Percentiles rank a stretch among this genome's conserved stretches.
Conservation (phyloP, 164 flowering plant genomes). For the Annona squamosa region DNA sequence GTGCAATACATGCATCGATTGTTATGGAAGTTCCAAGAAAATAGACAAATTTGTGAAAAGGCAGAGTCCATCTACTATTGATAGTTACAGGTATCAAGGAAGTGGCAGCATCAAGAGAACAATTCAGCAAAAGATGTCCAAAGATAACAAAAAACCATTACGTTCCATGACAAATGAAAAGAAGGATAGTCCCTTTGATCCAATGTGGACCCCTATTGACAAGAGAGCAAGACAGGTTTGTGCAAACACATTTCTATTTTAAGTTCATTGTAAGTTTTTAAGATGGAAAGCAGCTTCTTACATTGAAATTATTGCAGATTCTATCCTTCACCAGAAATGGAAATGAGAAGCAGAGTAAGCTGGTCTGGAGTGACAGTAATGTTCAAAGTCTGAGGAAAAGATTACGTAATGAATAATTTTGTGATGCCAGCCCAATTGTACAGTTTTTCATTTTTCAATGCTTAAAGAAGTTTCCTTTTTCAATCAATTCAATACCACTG, state of each 20-base stretch:
- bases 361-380: slow-evolving; percentile 57
- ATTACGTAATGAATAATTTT: slow-evolving; percentile 4
- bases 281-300: background rate
- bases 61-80: slow-evolving; percentile 80
- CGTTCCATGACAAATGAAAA: slow-evolving; percentile 30
- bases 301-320: slow-evolving; percentile 36
- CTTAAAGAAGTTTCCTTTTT: background rate
- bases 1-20: slow-evolving; percentile 25
- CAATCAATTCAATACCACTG: too few species aligned
- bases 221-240: slow-evolving; percentile 76
- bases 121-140: slow-evolving; percentile 40
- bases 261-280: background rate
- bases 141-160: slow-evolving; percentile 22
- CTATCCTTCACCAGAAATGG: slow-evolving; percentile 54
- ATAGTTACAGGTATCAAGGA: slow-evolving; percentile 63
- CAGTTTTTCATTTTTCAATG: background rate
- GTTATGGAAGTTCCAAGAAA: slow-evolving; percentile 24
- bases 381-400: slow-evolving; percentile 23
- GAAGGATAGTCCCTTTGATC: slow-evolving; percentile 19
- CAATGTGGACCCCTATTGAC: slow-evolving; percentile 61
- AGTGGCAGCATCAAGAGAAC: slow-evolving; percentile 33
- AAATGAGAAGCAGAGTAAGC: slow-evolving; percentile 65
- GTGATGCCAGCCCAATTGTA: background rate
- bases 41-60: slow-evolving; percentile 40
- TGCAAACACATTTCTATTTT: slow-evolving; percentile 2